phyloP scores from a whole-genome alignment of 352 stramenopile genomes.

The Peronosclerospora sorghi region DNA sequence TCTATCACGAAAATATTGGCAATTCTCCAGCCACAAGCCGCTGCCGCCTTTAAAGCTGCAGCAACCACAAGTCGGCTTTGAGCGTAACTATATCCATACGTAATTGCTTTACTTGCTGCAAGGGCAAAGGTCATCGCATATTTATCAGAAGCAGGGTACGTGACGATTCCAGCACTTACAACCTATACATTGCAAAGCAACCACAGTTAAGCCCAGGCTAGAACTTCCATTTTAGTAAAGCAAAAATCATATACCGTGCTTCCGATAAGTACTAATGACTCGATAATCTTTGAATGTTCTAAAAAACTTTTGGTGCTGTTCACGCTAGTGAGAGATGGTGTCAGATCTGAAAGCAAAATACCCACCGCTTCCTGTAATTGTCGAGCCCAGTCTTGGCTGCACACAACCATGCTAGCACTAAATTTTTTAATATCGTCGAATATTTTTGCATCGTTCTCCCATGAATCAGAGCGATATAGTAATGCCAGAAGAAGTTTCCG shows the following conservation, averaged over 20 bases:
- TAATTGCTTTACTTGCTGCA: slow-evolving; percentile 12
- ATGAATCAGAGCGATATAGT: slow-evolving; percentile 6
- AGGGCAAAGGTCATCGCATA: slow-evolving; percentile 14
- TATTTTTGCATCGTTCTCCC: slow-evolving; percentile 3
- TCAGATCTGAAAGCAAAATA: slow-evolving; percentile 9
- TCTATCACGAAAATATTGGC: slow-evolving; percentile 25
- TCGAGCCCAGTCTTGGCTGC: slow-evolving; percentile 9
- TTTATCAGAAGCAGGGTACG: slow-evolving; percentile 7
- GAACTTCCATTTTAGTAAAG: background rate
- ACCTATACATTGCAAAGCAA: slow-evolving; percentile 8
- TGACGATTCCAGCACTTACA: slow-evolving; percentile 13
- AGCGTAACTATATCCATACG: slow-evolving; percentile 15
- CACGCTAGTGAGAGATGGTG: slow-evolving; percentile 6
- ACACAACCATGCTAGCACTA: slow-evolving; percentile 10
- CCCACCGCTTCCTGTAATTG: slow-evolving; percentile 16
- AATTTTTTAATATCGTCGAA: slow-evolving; percentile 21
- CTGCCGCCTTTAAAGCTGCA: slow-evolving; percentile 30
- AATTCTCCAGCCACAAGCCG: slow-evolving; percentile 39
- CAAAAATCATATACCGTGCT: slow-evolving; percentile 22
- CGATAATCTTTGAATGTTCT: slow-evolving; percentile 9
- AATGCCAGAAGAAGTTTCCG: slow-evolving; percentile 16
- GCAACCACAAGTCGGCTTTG: slow-evolving; percentile 12
- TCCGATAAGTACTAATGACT: slow-evolving; percentile 13
- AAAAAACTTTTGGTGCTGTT: slow-evolving; percentile 8
- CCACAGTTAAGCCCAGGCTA: background rate